Conservation (phyloP, 2,329 filamentous ascomycete species). For the Myriosclerotinia curreyana region DNA sequence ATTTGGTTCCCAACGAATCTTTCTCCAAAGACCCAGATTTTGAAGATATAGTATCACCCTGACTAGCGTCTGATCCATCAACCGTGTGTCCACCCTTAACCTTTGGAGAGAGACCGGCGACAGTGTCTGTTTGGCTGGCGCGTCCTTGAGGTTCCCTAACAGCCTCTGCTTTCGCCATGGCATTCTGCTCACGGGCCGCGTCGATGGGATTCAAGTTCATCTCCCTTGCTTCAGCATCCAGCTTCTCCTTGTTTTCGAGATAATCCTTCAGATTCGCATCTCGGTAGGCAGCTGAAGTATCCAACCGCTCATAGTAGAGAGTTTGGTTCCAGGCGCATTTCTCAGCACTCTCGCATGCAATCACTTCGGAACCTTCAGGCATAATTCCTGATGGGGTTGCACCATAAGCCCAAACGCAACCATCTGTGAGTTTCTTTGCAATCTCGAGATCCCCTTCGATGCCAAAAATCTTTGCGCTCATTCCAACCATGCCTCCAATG, state of each 20-base stretch:
- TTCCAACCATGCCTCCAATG: slow-evolving; percentile 66
- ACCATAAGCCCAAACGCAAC: slow-evolving; percentile 68
- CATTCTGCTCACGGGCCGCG: slow-evolving; percentile 10
- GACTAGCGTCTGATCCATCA: neutral
- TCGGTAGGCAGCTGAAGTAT: slow-evolving; percentile 45
- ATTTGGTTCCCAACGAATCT: neutral
- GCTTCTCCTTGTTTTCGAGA: slow-evolving; percentile 40
- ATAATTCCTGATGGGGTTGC: slow-evolving; percentile 60
- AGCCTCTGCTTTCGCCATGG: slow-evolving; percentile 8
- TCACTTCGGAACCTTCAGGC: slow-evolving; percentile 54
- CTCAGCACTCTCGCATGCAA: slow-evolving; percentile 46
- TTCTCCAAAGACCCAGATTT: neutral
- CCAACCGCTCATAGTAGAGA: slow-evolving; percentile 32
- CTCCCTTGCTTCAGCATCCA: slow-evolving; percentile 38
- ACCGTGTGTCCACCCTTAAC: neutral
- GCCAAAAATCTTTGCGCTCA: slow-evolving; percentile 62
- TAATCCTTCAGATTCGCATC: slow-evolving; percentile 46
- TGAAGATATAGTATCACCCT: neutral
- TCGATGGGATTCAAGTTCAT: slow-evolving; percentile 8
- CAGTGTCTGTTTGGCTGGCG: neutral
- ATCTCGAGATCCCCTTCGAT: slow-evolving; percentile 59
- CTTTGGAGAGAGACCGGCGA: neutral
- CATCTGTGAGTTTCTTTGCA: slow-evolving; percentile 61
- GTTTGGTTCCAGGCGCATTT: slow-evolving; percentile 39
- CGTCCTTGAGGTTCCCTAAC: slow-evolving; percentile 10